phyloP scores from a whole-genome alignment of 768 basidiomycete genomes.

The Amanita rubescens region DNA sequence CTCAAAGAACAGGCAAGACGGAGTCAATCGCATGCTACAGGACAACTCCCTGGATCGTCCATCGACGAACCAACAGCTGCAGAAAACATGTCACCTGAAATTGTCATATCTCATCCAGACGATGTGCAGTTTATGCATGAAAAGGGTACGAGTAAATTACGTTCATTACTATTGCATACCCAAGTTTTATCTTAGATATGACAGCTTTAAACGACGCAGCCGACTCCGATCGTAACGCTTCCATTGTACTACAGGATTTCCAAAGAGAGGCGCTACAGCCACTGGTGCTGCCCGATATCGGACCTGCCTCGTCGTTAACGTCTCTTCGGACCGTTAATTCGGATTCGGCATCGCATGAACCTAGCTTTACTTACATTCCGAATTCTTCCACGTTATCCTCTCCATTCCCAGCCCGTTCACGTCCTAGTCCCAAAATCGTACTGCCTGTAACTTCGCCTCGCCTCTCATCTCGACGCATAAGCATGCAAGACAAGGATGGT shows the following conservation, averaged over 20 bases:
- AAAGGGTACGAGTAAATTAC: not conserved
- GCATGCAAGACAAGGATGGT: slow-evolving; percentile 7
- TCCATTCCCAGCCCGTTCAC: not conserved
- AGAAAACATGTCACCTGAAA: not conserved
- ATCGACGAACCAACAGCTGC: not conserved
- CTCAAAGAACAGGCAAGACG: not conserved
- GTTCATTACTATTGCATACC: not conserved
- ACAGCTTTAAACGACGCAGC: not conserved
- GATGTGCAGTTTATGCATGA: not conserved
- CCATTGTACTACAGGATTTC: not conserved
- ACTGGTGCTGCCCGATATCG: not conserved
- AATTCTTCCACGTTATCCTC: not conserved
- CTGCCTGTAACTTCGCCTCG: not conserved
- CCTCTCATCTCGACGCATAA: not conserved
- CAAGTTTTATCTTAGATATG: not conserved
- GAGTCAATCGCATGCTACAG: not conserved
- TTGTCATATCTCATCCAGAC: not conserved
- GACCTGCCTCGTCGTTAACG: not conserved
- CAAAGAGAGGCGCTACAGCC: not conserved
- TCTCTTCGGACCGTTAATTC: not conserved
- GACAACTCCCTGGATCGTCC: not conserved
- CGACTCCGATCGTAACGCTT: not conserved
- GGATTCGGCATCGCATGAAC: not conserved
- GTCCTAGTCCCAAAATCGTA: not conserved
- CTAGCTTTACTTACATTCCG: not conserved